phyloP scores from a whole-genome alignment of 345 rosid species.

The Lenwebbia sp. region DNA sequence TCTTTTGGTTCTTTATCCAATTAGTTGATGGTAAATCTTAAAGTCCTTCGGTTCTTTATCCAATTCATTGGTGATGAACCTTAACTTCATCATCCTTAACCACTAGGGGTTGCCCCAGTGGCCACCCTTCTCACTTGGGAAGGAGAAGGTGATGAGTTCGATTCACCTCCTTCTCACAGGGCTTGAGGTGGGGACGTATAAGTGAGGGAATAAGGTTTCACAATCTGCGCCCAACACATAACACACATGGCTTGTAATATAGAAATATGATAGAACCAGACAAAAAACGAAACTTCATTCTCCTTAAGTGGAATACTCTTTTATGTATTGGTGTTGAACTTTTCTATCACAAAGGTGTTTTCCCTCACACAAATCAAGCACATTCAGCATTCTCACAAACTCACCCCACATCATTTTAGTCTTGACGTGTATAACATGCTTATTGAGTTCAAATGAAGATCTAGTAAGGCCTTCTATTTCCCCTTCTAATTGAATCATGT shows the following conservation, averaged over 20 bases:
- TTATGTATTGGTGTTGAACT: neutral
- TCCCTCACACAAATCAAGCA: neutral
- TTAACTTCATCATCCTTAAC: neutral
- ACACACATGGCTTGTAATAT: no score
- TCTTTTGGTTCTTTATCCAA: neutral
- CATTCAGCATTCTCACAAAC: neutral
- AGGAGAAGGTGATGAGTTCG: no score
- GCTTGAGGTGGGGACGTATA: no score
- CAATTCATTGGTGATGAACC: neutral
- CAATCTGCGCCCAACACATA: no score
- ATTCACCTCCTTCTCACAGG: no score
- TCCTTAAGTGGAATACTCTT: neutral
- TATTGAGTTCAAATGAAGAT: neutral
- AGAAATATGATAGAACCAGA: no score
- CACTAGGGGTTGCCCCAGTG: no score
- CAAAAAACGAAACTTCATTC: no score
- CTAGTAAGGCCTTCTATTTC: neutral
- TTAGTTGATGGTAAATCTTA: neutral
- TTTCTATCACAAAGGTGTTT: neutral
- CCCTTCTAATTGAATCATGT: neutral
- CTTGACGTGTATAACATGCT: neutral
- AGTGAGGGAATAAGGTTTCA: no score
- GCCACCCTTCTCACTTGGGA: no score
- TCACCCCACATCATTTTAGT: neutral
- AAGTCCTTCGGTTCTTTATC: neutral